Evolutionary conservation across 805 yeast species (phyloP), one percentile per base, ranked within the genome.

Genomic region (Candida saitoana): DNA sequence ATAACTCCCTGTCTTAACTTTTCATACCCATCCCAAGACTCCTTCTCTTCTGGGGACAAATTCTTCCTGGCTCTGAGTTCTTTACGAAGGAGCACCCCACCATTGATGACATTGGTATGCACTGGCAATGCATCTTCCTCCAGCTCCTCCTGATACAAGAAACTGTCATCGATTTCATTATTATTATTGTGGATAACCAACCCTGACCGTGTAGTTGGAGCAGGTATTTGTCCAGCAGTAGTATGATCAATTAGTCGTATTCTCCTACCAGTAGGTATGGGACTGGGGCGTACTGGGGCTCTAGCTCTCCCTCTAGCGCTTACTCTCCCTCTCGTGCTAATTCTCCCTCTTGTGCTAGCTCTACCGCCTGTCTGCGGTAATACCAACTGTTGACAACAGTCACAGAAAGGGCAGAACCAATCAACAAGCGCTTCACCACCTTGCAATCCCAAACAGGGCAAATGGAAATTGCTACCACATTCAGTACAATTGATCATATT

Each of bases 341-440:
- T 11, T 22, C 27, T n/a, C 15, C 34, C 17, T 30, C 34, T 30
- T 5, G 7, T 30, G n/a, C n/a, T n/a, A 30, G 17, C 17, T 15
- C 7, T 7, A 9, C 34, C 17, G 5, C 7, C 15, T 7, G 27
- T 8, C n/a, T 27, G 15, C 7, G 48, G 40, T 17, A 46, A n/a
- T 11, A 41, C n/a, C 5, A 54, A 34, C 32, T 61, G 70, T 52
- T 73, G 78, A 24, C 57, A 60, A 41, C 56, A 54, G 42, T 71
- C 77, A 49, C 81, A 76, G 45, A 73, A 63, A n/a, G 80, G 80
- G 50, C 81, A 76, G 43, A 56, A 57, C 80, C 79, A 74, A 12
- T 46, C 56, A 3, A 24, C 18, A 34, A 31, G 20, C 27, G 18
- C 42, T 37, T 44, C 51, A 36, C 31, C 45, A 3, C 34, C 40